Evolutionary conservation across 352 stramenopile species (phyloP).

Genomic region (Phytophthora sp.): DNA sequence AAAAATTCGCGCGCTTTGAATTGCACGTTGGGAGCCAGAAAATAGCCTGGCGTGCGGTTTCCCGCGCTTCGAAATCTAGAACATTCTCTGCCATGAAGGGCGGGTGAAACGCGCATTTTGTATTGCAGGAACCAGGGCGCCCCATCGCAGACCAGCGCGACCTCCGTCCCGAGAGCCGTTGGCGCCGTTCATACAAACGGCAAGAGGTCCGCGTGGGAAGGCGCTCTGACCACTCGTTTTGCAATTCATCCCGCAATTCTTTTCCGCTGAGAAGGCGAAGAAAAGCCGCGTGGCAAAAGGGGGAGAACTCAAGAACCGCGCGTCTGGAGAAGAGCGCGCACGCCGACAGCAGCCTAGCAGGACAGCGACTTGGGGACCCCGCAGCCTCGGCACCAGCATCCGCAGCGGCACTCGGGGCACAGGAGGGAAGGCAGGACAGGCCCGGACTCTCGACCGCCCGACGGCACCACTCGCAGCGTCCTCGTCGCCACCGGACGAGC

Average conservation of each 20-base stretch:
- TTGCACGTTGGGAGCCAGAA: conserved; percentile 27
- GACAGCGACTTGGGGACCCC: conserved; percentile 23
- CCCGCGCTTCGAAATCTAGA: conserved; percentile 39
- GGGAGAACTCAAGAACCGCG: conserved; percentile 44
- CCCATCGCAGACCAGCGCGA: conserved; percentile 5
- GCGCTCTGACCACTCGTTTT: conserved; percentile 42
- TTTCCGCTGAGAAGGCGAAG: conserved; percentile 32
- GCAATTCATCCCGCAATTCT: conserved; percentile 51
- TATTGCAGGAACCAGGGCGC: neutral
- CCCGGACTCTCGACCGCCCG: conserved; percentile 3
- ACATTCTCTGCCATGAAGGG: conserved; percentile 20
- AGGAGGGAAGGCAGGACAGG: conserved; percentile 22
- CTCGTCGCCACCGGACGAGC: conserved; percentile 32
- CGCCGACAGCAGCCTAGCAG: conserved; percentile 9
- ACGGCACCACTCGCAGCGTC: conserved; percentile 11
- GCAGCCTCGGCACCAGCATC: conserved; percentile 9
- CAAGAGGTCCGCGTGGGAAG: conserved; percentile 2
- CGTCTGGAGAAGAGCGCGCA: conserved; percentile 28
- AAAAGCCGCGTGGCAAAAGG: conserved; percentile 28
- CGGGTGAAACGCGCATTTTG: neutral
- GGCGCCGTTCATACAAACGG: conserved; percentile 27
- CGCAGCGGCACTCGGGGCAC: conserved; percentile 10
- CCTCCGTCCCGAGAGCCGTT: conserved; percentile 30
- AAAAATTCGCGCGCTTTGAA: conserved; percentile 10
- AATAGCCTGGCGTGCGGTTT: conserved; percentile 37